Conservation (phyloP, 495 filamentous ascomycete species). For the Aspergillus bertholletiae region DNA sequence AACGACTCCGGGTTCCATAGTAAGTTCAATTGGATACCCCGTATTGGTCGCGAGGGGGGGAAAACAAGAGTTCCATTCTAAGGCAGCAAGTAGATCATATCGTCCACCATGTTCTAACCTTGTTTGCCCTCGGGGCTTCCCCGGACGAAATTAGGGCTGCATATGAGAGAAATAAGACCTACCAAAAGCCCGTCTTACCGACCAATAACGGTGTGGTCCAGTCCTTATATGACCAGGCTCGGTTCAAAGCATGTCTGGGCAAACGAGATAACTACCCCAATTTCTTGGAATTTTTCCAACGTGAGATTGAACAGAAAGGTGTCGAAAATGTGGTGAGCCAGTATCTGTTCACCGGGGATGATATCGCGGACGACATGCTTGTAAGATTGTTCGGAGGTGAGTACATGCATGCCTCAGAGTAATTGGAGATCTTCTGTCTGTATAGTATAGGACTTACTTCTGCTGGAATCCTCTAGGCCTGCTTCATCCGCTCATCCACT, state of each 20-base stretch:
- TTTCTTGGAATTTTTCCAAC: conserved; percentile 69
- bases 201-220: conserved; percentile 41
- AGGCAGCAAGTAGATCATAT: conserved; percentile 57
- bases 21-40: conserved; percentile 24
- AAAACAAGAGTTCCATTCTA: conserved; percentile 3
- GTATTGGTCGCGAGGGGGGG: neutral
- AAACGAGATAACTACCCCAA: conserved; percentile 56
- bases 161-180: conserved; percentile 56
- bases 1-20: conserved; percentile 66
- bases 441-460: neutral
- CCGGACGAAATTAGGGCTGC: conserved; percentile 50
- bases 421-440: neutral
- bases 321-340: conserved; percentile 56
- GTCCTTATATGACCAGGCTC: conserved; percentile 48
- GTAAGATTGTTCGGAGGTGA: conserved; percentile 53
- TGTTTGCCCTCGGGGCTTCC: conserved; percentile 70
- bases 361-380: conserved; percentile 59
- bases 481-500: conserved; percentile 78
- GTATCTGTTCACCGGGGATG: conserved; percentile 63
- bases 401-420: conserved; percentile 9
- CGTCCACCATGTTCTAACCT: conserved; percentile 67
- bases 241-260: conserved; percentile 51
- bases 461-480: conserved; percentile 44
- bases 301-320: conserved; percentile 61
- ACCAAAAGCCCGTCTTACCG: conserved; percentile 53